Conservation (phyloP, 805 yeast genomes). For the Lachancea dasiensis region DNA sequence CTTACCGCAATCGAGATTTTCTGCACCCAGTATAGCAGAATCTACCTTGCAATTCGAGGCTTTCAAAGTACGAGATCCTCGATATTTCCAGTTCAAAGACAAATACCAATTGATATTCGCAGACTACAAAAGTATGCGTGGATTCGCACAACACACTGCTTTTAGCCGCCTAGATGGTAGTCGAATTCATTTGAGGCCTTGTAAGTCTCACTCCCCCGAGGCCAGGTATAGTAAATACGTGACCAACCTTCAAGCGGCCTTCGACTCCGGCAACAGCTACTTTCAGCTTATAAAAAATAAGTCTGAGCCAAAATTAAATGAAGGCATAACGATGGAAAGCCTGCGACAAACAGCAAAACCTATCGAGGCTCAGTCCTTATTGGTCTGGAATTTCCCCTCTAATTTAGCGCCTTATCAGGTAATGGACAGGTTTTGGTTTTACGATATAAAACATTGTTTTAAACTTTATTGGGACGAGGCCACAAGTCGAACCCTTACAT, state of each 20-base stretch:
- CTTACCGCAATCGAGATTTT: slow-evolving; percentile 13
- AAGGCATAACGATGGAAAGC: slow-evolving; percentile 6
- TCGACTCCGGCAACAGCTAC: slow-evolving; percentile 16
- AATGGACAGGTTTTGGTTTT: slow-evolving; percentile 26
- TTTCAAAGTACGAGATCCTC: slow-evolving; percentile 25
- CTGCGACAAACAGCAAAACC: slow-evolving; percentile 12
- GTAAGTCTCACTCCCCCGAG: slow-evolving; percentile 3
- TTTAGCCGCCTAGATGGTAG: slow-evolving; percentile 18
- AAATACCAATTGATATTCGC: slow-evolving; percentile 22
- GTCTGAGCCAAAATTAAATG: not conserved
- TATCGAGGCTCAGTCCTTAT: slow-evolving; percentile 20
- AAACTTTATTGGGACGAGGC: slow-evolving; percentile 21
- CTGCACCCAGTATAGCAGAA: not conserved
- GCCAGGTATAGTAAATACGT: slow-evolving; percentile 11
- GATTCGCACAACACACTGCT: slow-evolving; percentile 13
- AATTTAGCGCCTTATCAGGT: slow-evolving; percentile 15
- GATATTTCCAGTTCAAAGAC: slow-evolving; percentile 27
- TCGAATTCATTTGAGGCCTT: slow-evolving; percentile 15
- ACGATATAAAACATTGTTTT: slow-evolving; percentile 27
- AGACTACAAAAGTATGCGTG: slow-evolving; percentile 13
- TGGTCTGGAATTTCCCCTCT: slow-evolving; percentile 29
- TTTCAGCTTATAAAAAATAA: slow-evolving; percentile 6
- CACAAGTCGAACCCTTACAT: slow-evolving; percentile 20
- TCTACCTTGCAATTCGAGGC: slow-evolving; percentile 9
- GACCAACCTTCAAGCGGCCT: slow-evolving; percentile 20